These are phyloP conservation scores for Termitomyces sp. DNA, from an alignment of 1,284 basidiomycete species.

Conservation along the genomic window DNA sequence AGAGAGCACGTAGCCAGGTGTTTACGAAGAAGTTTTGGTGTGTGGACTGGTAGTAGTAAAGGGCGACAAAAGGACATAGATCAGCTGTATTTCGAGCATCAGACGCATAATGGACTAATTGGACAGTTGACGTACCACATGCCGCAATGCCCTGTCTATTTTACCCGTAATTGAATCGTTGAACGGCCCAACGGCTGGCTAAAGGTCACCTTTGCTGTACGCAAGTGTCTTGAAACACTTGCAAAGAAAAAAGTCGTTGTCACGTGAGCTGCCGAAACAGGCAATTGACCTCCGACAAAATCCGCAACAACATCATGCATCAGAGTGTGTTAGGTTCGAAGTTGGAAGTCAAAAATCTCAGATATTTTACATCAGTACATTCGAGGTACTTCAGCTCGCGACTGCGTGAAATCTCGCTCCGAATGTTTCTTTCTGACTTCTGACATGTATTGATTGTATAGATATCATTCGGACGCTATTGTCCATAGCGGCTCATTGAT, in stretches of 20 bases:
- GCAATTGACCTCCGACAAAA: neutral
- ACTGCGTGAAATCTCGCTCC: neutral
- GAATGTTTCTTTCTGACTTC: neutral
- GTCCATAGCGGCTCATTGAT: no score
- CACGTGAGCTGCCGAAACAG: neutral
- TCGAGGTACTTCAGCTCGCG: neutral
- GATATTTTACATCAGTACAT: neutral
- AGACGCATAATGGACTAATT: constrained; percentile 2
- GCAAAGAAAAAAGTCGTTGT: constrained; percentile 3
- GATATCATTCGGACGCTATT: no score
- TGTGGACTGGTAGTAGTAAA: constrained; percentile 36
- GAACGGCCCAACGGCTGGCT: constrained; percentile 14
- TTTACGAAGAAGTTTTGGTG: constrained; percentile 23
- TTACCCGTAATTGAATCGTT: constrained; percentile 15
- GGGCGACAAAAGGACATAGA: constrained; percentile 58
- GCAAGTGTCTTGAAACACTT: neutral
- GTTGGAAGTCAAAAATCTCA: neutral
- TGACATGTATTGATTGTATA: neutral
- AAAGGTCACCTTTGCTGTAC: neutral
- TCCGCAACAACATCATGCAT: neutral
- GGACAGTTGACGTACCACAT: constrained; percentile 41
- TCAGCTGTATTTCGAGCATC: constrained; percentile 34
- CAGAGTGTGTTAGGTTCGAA: no score
- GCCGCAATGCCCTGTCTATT: constrained; percentile 29
- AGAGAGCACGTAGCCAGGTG: constrained; percentile 16